Conservation (phyloP, 495 filamentous ascomycete species). For the Penicillium manginii region DNA sequence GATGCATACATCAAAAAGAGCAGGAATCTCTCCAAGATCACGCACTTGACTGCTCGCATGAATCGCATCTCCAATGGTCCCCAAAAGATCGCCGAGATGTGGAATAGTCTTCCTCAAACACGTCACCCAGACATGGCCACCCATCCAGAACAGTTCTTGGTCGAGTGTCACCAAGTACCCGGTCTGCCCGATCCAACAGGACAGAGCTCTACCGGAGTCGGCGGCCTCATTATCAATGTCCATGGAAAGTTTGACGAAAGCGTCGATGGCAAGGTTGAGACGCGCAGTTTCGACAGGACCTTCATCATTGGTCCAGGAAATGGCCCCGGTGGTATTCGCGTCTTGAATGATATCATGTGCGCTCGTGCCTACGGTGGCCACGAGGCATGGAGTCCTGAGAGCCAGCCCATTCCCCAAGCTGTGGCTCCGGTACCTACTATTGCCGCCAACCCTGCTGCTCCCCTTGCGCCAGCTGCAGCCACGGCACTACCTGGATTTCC, state of each 20-base stretch:
- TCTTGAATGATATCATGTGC: slow-evolving; percentile 78
- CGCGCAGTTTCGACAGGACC: slow-evolving; percentile 81
- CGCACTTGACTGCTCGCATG: slow-evolving; percentile 57
- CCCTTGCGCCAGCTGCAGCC: slow-evolving; percentile 9
- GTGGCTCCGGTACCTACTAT: slow-evolving; percentile 17
- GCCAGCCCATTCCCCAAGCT: slow-evolving; percentile 33
- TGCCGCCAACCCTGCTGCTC: slow-evolving; percentile 9
- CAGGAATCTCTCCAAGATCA: slow-evolving; percentile 76
- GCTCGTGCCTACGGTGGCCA: slow-evolving; percentile 68
- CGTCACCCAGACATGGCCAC: slow-evolving; percentile 69
- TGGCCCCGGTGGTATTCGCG: slow-evolving; percentile 64
- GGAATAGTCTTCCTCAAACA: slow-evolving; percentile 71
- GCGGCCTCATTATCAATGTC: slow-evolving; percentile 77
- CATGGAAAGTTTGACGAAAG: slow-evolving; percentile 85
- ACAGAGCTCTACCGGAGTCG: slow-evolving; percentile 64
- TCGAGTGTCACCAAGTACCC: slow-evolving; percentile 80
- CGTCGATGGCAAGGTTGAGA: slow-evolving; percentile 54
- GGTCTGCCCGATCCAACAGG: slow-evolving; percentile 72
- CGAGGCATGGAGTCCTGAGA: slow-evolving; percentile 59
- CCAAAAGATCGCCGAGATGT: slow-evolving; percentile 67
- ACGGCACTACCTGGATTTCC: slow-evolving; percentile 32
- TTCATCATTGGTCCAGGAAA: slow-evolving; percentile 82
- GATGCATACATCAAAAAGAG: slow-evolving; percentile 77
- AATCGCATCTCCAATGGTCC: slow-evolving; percentile 67
- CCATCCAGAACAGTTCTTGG: slow-evolving; percentile 69